Conservation (phyloP, 2,329 filamentous ascomycete species). For the Amauroascus verrucosus region DNA sequence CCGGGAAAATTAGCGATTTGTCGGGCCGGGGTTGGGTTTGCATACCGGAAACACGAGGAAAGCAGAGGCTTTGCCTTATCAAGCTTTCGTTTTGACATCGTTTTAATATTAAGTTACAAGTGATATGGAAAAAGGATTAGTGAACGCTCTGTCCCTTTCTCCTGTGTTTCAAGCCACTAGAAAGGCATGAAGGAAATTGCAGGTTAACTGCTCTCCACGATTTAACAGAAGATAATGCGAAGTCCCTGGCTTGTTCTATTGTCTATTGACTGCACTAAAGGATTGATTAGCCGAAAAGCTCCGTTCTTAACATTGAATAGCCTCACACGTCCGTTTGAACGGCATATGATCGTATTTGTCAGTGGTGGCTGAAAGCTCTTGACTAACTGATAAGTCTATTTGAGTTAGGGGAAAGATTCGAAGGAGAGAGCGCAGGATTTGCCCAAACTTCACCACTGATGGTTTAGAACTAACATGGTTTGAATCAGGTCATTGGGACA, state of each 20-base stretch:
- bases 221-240: no score
- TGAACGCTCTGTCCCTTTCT: background rate
- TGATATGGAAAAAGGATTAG: background rate
- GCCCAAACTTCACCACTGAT: no score
- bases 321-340: background rate
- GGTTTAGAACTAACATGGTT: no score
- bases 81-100: background rate
- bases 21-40: background rate
- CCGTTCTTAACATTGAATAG: background rate
- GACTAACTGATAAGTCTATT: background rate
- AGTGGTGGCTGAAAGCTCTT: background rate
- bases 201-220: no score
- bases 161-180: no score
- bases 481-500: background rate
- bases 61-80: background rate
- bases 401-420: background rate
- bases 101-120: background rate
- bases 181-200: no score
- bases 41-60: background rate
- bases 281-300: background rate
- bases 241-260: background rate
- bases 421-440: background rate
- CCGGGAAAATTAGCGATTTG: background rate
- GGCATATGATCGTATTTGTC: background rate
- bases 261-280: background rate